Evolutionary conservation across 306 rosid species (phyloP).

Genomic region (Luffa acutangula): DNA sequence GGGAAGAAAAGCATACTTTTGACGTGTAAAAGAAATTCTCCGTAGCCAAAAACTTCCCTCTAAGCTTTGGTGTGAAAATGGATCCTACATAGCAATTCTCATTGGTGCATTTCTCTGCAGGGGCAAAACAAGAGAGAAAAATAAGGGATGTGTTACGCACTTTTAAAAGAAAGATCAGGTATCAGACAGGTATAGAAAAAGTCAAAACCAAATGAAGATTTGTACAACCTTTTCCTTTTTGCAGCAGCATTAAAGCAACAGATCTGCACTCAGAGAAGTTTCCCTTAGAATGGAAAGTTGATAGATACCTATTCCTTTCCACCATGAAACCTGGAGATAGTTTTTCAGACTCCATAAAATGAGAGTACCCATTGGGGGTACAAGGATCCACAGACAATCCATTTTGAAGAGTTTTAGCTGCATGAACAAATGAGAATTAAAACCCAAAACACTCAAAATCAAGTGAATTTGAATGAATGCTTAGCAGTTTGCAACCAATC

Average conservation of each 20-base stretch:
- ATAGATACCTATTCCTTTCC: conserved; percentile 21
- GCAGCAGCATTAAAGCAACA: conserved; percentile 63
- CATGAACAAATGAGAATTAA: conserved; percentile 15
- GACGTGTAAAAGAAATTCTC: conserved; percentile 94
- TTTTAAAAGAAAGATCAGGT: conserved; percentile 7
- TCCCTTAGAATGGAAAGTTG: conserved; percentile 52
- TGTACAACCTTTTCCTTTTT: conserved; percentile 73
- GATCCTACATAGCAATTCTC: conserved; percentile 69
- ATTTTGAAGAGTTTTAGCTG: conserved; percentile 50
- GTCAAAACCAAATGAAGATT: neutral
- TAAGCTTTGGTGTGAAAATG: conserved; percentile 67
- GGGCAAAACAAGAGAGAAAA: conserved; percentile 3
- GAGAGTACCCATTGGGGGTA: conserved; percentile 68
- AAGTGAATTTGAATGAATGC: neutral
- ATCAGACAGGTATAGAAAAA: conserved; percentile 1
- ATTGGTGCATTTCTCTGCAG: conserved; percentile 61
- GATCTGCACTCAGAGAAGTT: conserved; percentile 91
- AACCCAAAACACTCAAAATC: neutral
- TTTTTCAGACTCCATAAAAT: conserved; percentile 30
- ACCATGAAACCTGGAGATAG: conserved; percentile 39
- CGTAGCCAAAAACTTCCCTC: conserved; percentile 87
- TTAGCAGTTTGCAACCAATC: neutral
- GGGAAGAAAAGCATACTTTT: conserved; percentile 39
- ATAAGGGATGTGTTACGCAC: conserved; percentile 9
- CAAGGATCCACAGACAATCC: conserved; percentile 62